Evolutionary conservation across 306 rosid species (phyloP).

Genomic region (Ormosia semicastrata): DNA sequence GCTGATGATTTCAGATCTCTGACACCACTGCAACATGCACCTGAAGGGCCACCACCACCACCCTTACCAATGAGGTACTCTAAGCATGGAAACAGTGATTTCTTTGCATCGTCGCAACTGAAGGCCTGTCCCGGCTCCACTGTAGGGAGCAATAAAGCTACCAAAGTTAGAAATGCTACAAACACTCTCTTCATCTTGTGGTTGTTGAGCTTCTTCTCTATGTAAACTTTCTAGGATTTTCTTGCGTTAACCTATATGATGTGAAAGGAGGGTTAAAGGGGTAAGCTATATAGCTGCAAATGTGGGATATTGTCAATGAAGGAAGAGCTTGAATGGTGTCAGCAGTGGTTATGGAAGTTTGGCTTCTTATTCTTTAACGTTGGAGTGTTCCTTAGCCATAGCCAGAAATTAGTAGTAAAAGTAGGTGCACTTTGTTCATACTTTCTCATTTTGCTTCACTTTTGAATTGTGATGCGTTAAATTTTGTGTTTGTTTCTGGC

Average conservation of each 20-base stretch:
- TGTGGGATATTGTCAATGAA: not conserved
- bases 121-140: not conserved
- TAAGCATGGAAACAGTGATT: not conserved
- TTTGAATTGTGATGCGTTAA: too few species aligned
- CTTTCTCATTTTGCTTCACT: too few species aligned
- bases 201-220: not conserved
- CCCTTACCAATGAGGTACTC: not conserved
- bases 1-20: not conserved
- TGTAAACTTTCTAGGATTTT: not conserved
- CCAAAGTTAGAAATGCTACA: not conserved
- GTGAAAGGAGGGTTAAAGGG: not conserved
- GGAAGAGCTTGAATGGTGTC: not conserved
- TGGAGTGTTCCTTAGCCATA: not conserved
- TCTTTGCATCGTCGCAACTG: not conserved
- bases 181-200: not conserved
- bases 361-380: not conserved
- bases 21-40: conserved; percentile 10
- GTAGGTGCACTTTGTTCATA: too few species aligned
- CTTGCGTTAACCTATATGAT: not conserved
- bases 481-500: too few species aligned
- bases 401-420: too few species aligned
- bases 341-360: not conserved
- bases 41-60: not conserved
- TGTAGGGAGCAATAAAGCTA: not conserved
- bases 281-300: not conserved